A percentile compares a stretch with the other conserved stretches of the same genome.
These are phyloP conservation scores for Cordia subcordata DNA, from an alignment of 257 asterid genomes.

Conservation along the genomic window DNA sequence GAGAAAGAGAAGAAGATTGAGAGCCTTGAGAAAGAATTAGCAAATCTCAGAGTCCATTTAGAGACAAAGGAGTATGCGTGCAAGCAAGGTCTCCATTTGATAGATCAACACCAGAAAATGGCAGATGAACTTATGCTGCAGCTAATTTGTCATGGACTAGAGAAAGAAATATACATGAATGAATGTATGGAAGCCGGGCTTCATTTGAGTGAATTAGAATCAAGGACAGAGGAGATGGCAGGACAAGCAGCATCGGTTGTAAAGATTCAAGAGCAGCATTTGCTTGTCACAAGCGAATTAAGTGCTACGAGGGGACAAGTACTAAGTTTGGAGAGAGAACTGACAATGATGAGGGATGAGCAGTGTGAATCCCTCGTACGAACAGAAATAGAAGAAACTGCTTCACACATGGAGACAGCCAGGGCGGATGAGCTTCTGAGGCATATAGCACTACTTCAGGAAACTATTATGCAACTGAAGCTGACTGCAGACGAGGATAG, in stretches of 20 bases:
- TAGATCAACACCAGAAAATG: slow-evolving; percentile 43
- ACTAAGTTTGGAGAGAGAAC: slow-evolving; percentile 25
- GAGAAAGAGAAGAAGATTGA: slow-evolving; percentile 29
- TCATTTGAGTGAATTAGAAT: slow-evolving; percentile 36
- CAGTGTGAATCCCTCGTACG: slow-evolving; percentile 20
- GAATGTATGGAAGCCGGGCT: slow-evolving; percentile 26
- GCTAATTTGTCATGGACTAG: slow-evolving; percentile 40
- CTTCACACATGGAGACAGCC: slow-evolving; percentile 24
- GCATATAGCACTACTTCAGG: slow-evolving; percentile 26
- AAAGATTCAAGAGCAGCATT: slow-evolving; percentile 25
- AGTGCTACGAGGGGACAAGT: slow-evolving; percentile 23
- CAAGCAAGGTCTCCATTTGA: slow-evolving; percentile 42
- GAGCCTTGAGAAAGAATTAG: slow-evolving; percentile 39
- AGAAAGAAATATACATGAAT: slow-evolving; percentile 34
- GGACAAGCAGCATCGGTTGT: slow-evolving; percentile 18
- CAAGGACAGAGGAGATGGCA: slow-evolving; percentile 15
- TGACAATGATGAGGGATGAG: slow-evolving; percentile 22
- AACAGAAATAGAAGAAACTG: slow-evolving; percentile 20
- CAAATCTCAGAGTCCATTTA: slow-evolving; percentile 33
- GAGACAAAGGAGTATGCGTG: slow-evolving; percentile 53
- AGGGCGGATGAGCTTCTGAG: slow-evolving; percentile 27
- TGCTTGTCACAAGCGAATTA: slow-evolving; percentile 21
- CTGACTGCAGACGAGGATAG: slow-evolving; percentile 17
- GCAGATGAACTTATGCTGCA: slow-evolving; percentile 33
- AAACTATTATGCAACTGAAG: slow-evolving; percentile 13